Evolutionary conservation across 257 asterid genomes (phyloP), one percentile per base, ranked within the genome.

Genomic region (Rehmannia glutinosa): DNA sequence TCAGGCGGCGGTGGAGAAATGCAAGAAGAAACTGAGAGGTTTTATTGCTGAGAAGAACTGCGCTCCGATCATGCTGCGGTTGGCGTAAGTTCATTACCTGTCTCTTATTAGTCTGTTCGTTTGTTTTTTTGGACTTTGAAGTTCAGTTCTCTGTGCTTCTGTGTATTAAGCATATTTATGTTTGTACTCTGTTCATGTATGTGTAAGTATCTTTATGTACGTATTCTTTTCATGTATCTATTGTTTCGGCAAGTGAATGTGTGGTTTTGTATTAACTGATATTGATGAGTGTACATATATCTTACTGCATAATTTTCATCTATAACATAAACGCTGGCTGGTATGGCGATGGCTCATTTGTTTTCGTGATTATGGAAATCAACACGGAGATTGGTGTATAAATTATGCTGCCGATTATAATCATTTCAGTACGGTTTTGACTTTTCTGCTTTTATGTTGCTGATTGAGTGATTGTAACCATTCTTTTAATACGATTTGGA

Each of bases 21-120:
- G 91, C 82, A 84, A 74, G 83, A 88, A 55, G 83, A 88, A 88
- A 57, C 83, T 87, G 39, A 62, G 91, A 79, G 88, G 86, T 13
- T 51, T 83, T 16, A 80, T 83, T 43, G 79, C 82, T 15, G 82
- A 80, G 84, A 80, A 80, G 51, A 36, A 78, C 1, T 80, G 86
- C 60, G 84, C 89, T 64, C 84, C 89, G 35, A 57, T 83, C 63
- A 20, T 83, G 50, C 86, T 83, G 66, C 82, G 86, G 5, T 72
- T 83, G 64, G 85, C 83, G 85, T 83, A 71, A 75, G 76, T 24
- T 36, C 27, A 9, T 43, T 32, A 1, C 6, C 62, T 39, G 56
- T 20, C 11, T 16, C 62, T 33, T 17, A 9, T n/a, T n/a, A 30
- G 6, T 30, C 38, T 32, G 38, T 15, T 43, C 13, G 5, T 13